A percentile compares a stretch with the other conserved stretches of the same genome.
phyloP scores from a whole-genome alignment of 2,329 filamentous ascomycete species.

The Hymenoscyphus albidus region DNA sequence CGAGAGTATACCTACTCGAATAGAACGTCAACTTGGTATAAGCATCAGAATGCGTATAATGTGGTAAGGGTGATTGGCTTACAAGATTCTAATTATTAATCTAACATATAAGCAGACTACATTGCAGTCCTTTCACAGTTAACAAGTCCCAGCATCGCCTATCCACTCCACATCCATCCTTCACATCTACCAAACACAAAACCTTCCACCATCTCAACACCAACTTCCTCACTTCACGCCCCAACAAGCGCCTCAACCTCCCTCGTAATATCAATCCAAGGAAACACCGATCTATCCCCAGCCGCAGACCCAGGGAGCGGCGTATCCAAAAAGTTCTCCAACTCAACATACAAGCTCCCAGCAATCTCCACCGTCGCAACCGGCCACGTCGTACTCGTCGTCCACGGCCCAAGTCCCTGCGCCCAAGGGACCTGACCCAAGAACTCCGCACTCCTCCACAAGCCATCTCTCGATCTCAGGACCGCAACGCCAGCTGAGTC shows the following conservation, averaged over 20 bases:
- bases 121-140: no score
- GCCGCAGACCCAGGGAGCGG: not conserved
- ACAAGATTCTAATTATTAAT: no score
- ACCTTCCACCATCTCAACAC: no score
- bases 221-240: not conserved
- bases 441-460: slow-evolving; percentile 1
- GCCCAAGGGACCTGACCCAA: slow-evolving; percentile 5
- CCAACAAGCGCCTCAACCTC: not conserved
- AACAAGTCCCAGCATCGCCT: no score
- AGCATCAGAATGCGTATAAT: no score
- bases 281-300: not conserved
- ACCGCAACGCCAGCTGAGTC: not conserved
- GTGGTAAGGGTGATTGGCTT: no score
- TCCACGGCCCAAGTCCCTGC: not conserved
- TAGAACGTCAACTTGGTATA: no score
- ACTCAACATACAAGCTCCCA: not conserved
- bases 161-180: no score
- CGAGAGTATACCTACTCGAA: no score
- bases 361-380: not conserved
- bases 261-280: not conserved
- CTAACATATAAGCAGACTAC: no score
- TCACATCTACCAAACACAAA: no score
- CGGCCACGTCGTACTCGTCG: not conserved
- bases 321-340: not conserved
- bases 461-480: not conserved